Percentiles rank a stretch among this genome's conserved stretches.
These are phyloP conservation scores for Fusarium drepaniforme DNA, from an alignment of 2,329 filamentous ascomycete genomes.

Conservation along the genomic window DNA sequence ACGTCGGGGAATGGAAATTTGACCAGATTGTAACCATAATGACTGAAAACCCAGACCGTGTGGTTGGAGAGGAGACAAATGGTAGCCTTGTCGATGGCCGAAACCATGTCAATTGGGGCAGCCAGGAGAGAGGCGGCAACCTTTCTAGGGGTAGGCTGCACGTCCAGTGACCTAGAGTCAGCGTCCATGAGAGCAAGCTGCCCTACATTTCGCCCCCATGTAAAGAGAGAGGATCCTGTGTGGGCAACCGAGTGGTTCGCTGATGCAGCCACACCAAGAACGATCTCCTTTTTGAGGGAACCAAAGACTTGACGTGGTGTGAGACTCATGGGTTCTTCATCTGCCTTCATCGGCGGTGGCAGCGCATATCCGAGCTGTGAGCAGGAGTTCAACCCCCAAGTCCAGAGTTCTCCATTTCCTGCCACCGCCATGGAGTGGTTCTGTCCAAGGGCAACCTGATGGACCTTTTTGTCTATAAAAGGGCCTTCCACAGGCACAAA, in stretches of 20 bases:
- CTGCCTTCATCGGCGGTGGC: conserved; percentile 73
- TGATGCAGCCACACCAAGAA: conserved; percentile 89
- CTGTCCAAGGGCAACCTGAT: conserved; percentile 86
- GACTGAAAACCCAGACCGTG: conserved; percentile 93
- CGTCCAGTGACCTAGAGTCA: conserved; percentile 88
- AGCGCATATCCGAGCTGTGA: conserved; percentile 89
- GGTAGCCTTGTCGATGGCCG: conserved; percentile 91
- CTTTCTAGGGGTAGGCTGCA: conserved; percentile 85
- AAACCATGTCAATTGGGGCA: conserved; percentile 80
- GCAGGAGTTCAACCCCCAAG: conserved; percentile 90
- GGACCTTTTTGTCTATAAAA: conserved; percentile 79
- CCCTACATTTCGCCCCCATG: conserved; percentile 95
- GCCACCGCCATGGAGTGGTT: conserved; percentile 91
- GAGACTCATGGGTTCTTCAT: conserved; percentile 86
- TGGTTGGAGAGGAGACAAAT: conserved; percentile 86
- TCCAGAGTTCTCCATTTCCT: conserved; percentile 89
- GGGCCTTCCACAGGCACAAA: conserved; percentile 87
- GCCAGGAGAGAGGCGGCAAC: conserved; percentile 83
- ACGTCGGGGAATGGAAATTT: conserved; percentile 81
- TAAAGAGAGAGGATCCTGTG: conserved; percentile 84
- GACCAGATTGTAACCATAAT: conserved; percentile 94
- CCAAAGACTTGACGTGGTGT: conserved; percentile 92
- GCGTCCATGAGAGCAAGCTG: conserved; percentile 96
- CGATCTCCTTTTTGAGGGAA: conserved; percentile 84
- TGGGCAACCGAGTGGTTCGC: conserved; percentile 92